Evolutionary conservation across 495 filamentous ascomycete genomes (phyloP), one percentile per base, ranked within the genome.

Genomic region (Aspergillus diversus): DNA sequence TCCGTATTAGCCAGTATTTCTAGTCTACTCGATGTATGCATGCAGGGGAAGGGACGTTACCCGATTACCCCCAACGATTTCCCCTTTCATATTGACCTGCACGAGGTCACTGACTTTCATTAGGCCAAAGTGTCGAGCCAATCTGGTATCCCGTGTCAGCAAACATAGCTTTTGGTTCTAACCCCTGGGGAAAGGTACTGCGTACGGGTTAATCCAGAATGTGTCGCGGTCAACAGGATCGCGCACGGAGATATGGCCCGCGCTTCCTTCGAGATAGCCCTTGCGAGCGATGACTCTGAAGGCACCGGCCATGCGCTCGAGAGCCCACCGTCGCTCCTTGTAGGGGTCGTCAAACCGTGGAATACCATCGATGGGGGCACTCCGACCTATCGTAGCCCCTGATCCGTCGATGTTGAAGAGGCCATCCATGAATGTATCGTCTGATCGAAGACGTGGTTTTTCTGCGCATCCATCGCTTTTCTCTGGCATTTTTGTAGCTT

Each of bases 161-260:
- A 2, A 27, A 27, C 2, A 2, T 27, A 27, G 1, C 21, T 2
- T 27, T 1, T 27, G 1, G 21, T 27, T 27, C 1, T 27, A 2
- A 27, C 2, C 21, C 2, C 2, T 27, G 21, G 21, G 2, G 21
- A 27, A 27, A 27, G 21, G 21, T 27, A 27, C 21, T 27, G 21
- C 42, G 68, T 64, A 72, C n/a, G 78, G 79, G 61, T 82, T 87
- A 63, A 82, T 86, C 86, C 86, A 88, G 73, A 88, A 86, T 16
- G 77, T 75, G 13, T 81, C 58, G 0, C 68, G 60, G 8, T 70
- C 39, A 15, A 67, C 65, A 0, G 73, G 72, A 52, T 75, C 74
- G 7, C 72, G 64, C 7, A 76, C 47, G 9, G 57, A 63, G 43
- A 77, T 77, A 59, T 77, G 74, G 6, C 75, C 75, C 7, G 57